Evolutionary conservation across 805 yeast species (phyloP), one percentile per base, ranked within the genome.

Genomic region (Cyberlindnera americana): DNA sequence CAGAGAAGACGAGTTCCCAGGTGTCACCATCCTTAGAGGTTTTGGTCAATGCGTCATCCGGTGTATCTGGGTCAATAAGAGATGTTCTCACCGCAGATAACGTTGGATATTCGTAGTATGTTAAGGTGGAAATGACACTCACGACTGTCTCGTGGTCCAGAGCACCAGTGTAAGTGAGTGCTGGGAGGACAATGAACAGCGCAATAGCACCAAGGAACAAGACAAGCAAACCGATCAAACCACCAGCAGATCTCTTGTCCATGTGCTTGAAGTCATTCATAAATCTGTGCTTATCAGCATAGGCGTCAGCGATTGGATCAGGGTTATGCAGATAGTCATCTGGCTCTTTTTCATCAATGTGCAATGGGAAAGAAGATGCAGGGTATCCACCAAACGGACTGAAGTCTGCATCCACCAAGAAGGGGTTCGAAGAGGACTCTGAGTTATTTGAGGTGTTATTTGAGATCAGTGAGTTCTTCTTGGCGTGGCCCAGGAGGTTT

Each of bases 361-460:
- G 82, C 41, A 91, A 67, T 1, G 99, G 99, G 66, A 91, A 91
- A 5, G 88, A 80, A 14, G 89, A 72, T 8, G 96, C 95, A 1
- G 99, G 98, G 62, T 86, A 91, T 13, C 98, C 98, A 37, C 98
- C 99, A 65, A 91, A 91, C 3, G 98, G 99, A 34, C 85, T 78
- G 49, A 81, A 80, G 54, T 83, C 93, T 17, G 80, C 73, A 53
- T 72, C 80, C 29, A 67, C 70, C 34, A 72, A 44, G 48, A 70
- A 70, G 12, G 76, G 76, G 41, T 67, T 53, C 18, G 64, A 55
- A 3, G 62, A 53, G 4, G 38, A 34, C 19, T 48, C 61, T 5
- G 57, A 50, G 30, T 32, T 44, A 12, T 41, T 43, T 2, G 58
- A 49, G 8, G 44, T 29, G 29, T 39, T 30, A 12, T 47, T 40